phyloP scores from a whole-genome alignment of 2,329 filamentous ascomycete species.

The Fusarium papillatum region DNA sequence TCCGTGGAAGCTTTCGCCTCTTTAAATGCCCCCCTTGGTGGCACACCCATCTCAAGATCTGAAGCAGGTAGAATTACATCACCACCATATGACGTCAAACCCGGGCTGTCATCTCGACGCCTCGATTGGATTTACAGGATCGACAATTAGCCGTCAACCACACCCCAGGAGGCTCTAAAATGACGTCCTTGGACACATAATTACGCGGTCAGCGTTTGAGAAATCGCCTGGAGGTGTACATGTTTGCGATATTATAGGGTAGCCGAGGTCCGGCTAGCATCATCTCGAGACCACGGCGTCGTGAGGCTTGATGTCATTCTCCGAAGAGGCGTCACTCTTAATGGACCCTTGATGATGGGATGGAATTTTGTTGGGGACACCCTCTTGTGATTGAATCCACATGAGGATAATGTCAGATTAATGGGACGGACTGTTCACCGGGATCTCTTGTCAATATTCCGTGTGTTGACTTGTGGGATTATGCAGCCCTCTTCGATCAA shows the following conservation, averaged over 20 bases:
- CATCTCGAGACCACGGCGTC: conserved; percentile 15
- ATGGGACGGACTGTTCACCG: neutral
- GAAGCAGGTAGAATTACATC: conserved; percentile 23
- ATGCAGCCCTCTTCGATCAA: neutral
- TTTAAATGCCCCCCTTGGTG: conserved; percentile 22
- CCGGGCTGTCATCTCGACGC: conserved; percentile 18
- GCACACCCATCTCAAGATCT: conserved; percentile 25
- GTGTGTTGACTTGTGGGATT: neutral
- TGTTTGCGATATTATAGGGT: conserved; percentile 23
- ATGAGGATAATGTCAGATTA: neutral
- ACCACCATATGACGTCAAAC: conserved; percentile 42
- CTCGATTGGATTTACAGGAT: conserved; percentile 21
- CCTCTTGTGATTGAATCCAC: conserved; percentile 20
- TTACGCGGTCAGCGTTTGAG: conserved; percentile 34
- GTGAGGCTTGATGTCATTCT: conserved; percentile 33
- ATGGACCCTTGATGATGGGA: conserved; percentile 23
- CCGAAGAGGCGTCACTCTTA: neutral
- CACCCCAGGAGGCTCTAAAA: conserved; percentile 26
- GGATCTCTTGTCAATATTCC: neutral
- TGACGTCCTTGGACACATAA: conserved; percentile 40
- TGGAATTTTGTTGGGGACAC: conserved; percentile 8
- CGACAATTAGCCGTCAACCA: conserved; percentile 28
- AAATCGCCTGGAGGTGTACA: conserved; percentile 12
- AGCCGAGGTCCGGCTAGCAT: conserved; percentile 17
- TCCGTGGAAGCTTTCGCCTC: conserved; percentile 10